Conservation (phyloP, 2,329 filamentous ascomycete genomes). For the Ascochyta viciae-villosae region DNA sequence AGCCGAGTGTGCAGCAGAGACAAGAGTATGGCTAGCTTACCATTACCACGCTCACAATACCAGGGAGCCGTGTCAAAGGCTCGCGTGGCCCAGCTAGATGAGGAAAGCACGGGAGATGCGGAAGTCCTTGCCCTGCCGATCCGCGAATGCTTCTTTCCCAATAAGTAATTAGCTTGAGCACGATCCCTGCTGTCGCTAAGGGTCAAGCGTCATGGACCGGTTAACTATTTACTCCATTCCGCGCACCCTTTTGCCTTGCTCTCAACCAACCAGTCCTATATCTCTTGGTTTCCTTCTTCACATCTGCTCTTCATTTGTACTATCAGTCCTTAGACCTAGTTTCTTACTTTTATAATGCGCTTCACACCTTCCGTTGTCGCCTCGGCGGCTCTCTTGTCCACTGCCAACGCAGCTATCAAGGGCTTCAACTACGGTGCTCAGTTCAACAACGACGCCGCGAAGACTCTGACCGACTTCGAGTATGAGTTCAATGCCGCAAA, state of each 20-base stretch:
- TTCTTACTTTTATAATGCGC: conserved; percentile 38
- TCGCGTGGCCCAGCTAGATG: conserved; percentile 13
- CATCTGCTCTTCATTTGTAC: not conserved
- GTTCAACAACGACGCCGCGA: conserved; percentile 66
- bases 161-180: conserved; percentile 26
- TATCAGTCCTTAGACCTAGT: conserved; percentile 3
- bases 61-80: not conserved
- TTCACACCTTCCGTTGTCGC: conserved; percentile 45
- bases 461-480: conserved; percentile 71
- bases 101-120: conserved; percentile 20
- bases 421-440: conserved; percentile 79
- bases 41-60: not conserved
- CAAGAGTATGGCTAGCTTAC: not conserved
- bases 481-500: conserved; percentile 72
- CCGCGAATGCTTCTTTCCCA: conserved; percentile 22
- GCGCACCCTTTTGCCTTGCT: conserved; percentile 2
- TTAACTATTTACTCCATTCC: conserved; percentile 24
- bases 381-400: conserved; percentile 49
- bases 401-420: conserved; percentile 46
- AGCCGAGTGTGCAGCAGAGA: not conserved
- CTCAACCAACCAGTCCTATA: conserved; percentile 2
- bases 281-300: not conserved
- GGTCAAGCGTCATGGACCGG: conserved; percentile 28
- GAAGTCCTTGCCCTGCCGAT: conserved; percentile 17
- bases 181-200: conserved; percentile 21